These are phyloP conservation scores for Suillus lakei DNA, from an alignment of 768 basidiomycete genomes.

Conservation along the genomic window DNA sequence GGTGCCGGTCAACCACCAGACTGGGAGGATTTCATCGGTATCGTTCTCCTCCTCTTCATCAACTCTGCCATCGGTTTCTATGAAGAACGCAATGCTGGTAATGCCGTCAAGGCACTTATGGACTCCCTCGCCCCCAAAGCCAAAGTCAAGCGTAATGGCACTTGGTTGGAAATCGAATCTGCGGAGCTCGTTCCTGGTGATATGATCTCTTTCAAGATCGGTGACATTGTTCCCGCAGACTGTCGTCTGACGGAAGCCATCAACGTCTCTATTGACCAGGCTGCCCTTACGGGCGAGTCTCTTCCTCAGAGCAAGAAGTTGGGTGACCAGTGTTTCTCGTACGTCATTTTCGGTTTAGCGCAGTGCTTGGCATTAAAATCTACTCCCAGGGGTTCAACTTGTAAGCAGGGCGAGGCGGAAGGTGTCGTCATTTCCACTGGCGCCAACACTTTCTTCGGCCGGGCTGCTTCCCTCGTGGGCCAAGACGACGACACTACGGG, in stretches of 20 bases:
- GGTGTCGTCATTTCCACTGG: constrained; percentile 99
- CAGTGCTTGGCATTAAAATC: constrained; percentile 10
- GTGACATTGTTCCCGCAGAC: constrained; percentile 97
- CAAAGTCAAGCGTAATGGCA: constrained; percentile 84
- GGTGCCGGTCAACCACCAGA: constrained; percentile 87
- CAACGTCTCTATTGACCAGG: constrained; percentile 98
- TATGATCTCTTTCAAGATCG: constrained; percentile 97
- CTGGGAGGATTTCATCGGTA: constrained; percentile 98
- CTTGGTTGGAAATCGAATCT: constrained; percentile 92
- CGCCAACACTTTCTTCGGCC: constrained; percentile 98
- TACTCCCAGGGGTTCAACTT: constrained; percentile 82
- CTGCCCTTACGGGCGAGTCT: constrained; percentile 97
- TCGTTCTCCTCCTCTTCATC: constrained; percentile 87
- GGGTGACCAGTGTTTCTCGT: constrained; percentile 98
- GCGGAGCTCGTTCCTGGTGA: constrained; percentile 92
- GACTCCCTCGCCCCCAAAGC: constrained; percentile 99
- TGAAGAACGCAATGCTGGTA: constrained; percentile 96
- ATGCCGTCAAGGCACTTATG: constrained; percentile 99
- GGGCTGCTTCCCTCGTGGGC: constrained; percentile 96
- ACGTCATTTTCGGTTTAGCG: constrained; percentile 40
- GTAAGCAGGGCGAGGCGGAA: constrained; percentile 99
- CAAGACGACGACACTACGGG: constrained; percentile 98
- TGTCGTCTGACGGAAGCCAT: constrained; percentile 96
- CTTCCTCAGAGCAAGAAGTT: constrained; percentile 91
- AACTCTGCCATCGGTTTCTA: constrained; percentile 99